A percentile compares a stretch with the other conserved stretches of the same genome.
Evolutionary conservation across 805 yeast genomes (phyloP).

Genomic region (Starmerella sirachaensis): DNA sequence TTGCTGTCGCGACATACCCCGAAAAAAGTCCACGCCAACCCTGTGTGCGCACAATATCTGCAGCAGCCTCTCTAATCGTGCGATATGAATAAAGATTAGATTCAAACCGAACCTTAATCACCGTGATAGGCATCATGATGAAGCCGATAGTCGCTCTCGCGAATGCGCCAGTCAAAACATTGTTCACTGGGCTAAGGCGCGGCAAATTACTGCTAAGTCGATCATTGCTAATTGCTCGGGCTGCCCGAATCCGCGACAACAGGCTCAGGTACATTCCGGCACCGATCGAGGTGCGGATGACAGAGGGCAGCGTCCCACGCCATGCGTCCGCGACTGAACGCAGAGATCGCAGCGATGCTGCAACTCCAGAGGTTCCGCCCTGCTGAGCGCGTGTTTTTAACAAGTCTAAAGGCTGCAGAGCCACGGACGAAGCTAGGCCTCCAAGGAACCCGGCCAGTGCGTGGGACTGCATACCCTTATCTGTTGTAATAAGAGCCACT

Average conservation of each 20-base stretch:
- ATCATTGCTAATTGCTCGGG: not conserved
- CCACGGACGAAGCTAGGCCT: slow-evolving; percentile 69
- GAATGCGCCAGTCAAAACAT: slow-evolving; percentile 62
- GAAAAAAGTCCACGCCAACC: slow-evolving; percentile 56
- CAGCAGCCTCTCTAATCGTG: slow-evolving; percentile 49
- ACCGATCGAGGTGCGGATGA: slow-evolving; percentile 79
- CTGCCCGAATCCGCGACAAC: slow-evolving; percentile 36
- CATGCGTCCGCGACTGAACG: slow-evolving; percentile 33
- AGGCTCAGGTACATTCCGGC: slow-evolving; percentile 75
- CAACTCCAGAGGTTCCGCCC: slow-evolving; percentile 21
- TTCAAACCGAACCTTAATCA: slow-evolving; percentile 80
- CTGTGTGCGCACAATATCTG: slow-evolving; percentile 45
- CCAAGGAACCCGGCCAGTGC: slow-evolving; percentile 72
- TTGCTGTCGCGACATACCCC: slow-evolving; percentile 77
- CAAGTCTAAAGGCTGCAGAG: slow-evolving; percentile 79
- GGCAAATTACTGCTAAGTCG: slow-evolving; percentile 39
- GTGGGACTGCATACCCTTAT: slow-evolving; percentile 31
- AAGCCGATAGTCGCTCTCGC: slow-evolving; percentile 76
- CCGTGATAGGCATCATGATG: slow-evolving; percentile 87
- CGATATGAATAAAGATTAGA: slow-evolving; percentile 62
- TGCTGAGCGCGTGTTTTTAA: slow-evolving; percentile 82
- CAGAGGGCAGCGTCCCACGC: slow-evolving; percentile 91
- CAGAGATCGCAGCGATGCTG: slow-evolving; percentile 18
- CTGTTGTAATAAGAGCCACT: too few species aligned
- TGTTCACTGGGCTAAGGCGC: slow-evolving; percentile 53